These are phyloP conservation scores for Baeospora myosura DNA, from an alignment of 1,284 basidiomycete species.

Conservation along the genomic window DNA sequence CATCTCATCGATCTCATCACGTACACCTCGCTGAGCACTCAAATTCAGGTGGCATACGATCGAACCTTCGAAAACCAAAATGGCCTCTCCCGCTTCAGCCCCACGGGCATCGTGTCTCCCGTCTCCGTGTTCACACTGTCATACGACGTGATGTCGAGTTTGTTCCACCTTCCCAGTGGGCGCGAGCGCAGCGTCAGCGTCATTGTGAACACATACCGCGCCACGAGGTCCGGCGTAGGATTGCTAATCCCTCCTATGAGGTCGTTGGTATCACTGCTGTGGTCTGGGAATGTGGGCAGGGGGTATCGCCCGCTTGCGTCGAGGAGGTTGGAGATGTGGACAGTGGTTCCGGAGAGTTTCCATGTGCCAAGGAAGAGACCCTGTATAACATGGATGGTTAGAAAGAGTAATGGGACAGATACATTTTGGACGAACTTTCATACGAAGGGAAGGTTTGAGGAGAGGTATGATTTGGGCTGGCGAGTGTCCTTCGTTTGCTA, in stretches of 20 bases:
- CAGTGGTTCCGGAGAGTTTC: constrained; percentile 49
- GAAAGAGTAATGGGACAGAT: neutral
- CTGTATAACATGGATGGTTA: constrained; percentile 28
- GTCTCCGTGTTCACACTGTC: constrained; percentile 67
- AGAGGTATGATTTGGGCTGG: constrained; percentile 75
- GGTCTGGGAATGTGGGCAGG: constrained; percentile 15
- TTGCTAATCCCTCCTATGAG: constrained; percentile 1
- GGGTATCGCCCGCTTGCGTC: constrained; percentile 38
- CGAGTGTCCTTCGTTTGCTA: constrained; percentile 73
- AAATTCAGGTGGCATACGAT: constrained; percentile 37
- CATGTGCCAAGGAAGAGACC: constrained; percentile 67
- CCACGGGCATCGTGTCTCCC: constrained; percentile 67
- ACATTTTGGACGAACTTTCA: constrained; percentile 59
- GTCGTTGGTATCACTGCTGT: constrained; percentile 7
- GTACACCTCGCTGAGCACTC: no score
- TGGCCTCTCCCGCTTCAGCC: constrained; percentile 77
- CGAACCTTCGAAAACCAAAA: constrained; percentile 90
- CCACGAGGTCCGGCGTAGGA: constrained; percentile 11
- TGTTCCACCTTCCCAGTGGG: constrained; percentile 83
- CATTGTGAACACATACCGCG: constrained; percentile 84
- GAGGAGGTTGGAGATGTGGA: constrained; percentile 57
- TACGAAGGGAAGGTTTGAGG: constrained; percentile 69
- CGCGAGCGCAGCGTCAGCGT: constrained; percentile 70
- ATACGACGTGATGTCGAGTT: constrained; percentile 71
- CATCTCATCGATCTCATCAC: no score